Percentiles rank a stretch among this genome's conserved stretches.
Conservation (phyloP, 495 filamentous ascomycete genomes). For the Aspergillus ellipticus region DNA sequence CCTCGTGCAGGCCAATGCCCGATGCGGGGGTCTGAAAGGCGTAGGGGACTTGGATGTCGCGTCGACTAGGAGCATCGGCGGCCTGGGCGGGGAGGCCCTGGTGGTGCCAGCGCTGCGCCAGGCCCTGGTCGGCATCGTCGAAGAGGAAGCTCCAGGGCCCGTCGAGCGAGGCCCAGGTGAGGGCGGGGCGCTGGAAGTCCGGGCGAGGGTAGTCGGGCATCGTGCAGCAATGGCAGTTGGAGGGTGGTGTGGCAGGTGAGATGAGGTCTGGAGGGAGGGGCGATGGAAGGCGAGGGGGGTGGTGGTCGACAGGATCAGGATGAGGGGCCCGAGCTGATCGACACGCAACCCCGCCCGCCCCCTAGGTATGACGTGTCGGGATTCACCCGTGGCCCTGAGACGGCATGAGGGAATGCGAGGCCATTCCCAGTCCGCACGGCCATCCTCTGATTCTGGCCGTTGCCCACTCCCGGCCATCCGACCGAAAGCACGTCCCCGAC, state of each 20-base stretch:
- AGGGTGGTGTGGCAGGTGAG: neutral
- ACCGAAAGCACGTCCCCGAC: no score
- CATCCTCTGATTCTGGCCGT: no score
- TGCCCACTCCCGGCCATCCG: no score
- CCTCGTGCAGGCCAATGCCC: slow-evolving; percentile 49
- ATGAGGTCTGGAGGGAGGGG: neutral
- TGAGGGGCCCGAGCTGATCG: neutral
- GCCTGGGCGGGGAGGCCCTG: slow-evolving; percentile 21
- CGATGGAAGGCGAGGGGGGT: no score
- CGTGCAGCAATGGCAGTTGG: neutral
- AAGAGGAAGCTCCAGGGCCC: slow-evolving; percentile 55
- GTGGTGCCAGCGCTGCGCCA: slow-evolving; percentile 30
- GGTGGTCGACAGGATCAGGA: no score
- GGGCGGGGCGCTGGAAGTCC: slow-evolving; percentile 49
- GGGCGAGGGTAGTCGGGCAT: slow-evolving; percentile 42
- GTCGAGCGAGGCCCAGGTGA: slow-evolving; percentile 52
- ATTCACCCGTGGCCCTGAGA: no score
- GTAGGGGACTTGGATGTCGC: slow-evolving; percentile 53
- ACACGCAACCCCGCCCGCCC: neutral
- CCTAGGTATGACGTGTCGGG: neutral
- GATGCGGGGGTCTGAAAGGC: slow-evolving; percentile 56
- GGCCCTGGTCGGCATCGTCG: slow-evolving; percentile 52
- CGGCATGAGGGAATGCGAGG: no score
- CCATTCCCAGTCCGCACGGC: no score
- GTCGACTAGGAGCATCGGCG: slow-evolving; percentile 20